phyloP scores from a whole-genome alignment of 1,284 basidiomycete species.

The Rhizoctonia solani region DNA sequence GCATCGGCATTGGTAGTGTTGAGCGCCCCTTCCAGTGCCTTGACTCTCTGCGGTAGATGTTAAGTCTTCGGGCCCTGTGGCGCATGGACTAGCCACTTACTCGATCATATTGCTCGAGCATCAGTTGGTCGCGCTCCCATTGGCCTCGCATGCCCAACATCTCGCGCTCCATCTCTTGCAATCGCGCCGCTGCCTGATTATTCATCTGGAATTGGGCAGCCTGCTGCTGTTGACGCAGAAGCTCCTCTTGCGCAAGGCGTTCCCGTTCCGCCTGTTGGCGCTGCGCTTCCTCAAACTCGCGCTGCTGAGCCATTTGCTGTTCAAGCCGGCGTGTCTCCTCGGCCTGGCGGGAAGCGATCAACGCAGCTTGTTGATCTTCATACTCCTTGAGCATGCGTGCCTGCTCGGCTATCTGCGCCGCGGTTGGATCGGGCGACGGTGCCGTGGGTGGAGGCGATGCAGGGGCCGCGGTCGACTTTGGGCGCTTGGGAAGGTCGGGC shows the following conservation, averaged over 20 bases:
- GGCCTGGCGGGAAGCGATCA: constrained; percentile 77
- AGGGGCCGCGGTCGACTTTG: constrained; percentile 57
- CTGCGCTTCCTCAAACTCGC: constrained; percentile 91
- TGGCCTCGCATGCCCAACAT: constrained; percentile 93
- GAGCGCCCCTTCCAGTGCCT: constrained; percentile 93
- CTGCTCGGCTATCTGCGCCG: constrained; percentile 87
- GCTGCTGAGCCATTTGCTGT: constrained; percentile 78
- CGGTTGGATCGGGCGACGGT: constrained; percentile 69
- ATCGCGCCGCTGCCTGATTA: constrained; percentile 69
- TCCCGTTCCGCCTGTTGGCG: constrained; percentile 87
- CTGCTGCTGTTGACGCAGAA: constrained; percentile 60
- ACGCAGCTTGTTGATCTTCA: constrained; percentile 89
- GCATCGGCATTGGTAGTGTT: constrained; percentile 78
- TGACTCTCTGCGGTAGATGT: constrained; percentile 72
- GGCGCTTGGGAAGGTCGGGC: constrained; percentile 87
- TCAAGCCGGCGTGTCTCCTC: constrained; percentile 83
- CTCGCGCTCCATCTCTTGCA: constrained; percentile 85
- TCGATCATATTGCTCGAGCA: constrained; percentile 97
- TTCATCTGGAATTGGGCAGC: constrained; percentile 57
- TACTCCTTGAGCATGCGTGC: constrained; percentile 95
- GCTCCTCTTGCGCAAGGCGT: constrained; percentile 84
- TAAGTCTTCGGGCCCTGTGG: background rate
- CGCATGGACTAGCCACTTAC: constrained; percentile 53
- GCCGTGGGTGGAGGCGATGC: constrained; percentile 64
- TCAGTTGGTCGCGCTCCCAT: constrained; percentile 97